Percentiles rank a stretch among this genome's conserved stretches.
Conservation (phyloP, 441 rosid species). For the Mallotus repandus region DNA sequence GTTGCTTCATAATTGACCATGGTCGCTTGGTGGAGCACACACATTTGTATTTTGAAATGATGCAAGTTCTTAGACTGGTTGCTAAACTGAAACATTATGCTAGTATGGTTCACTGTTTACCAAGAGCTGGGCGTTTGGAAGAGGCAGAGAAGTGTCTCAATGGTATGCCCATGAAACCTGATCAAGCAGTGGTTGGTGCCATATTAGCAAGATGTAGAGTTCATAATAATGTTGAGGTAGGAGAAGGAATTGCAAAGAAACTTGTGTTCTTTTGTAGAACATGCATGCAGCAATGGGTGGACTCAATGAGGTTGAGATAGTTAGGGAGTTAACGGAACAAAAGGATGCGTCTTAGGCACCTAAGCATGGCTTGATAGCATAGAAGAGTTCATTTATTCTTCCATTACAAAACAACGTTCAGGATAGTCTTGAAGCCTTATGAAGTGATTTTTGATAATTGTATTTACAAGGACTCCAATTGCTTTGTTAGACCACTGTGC, state of each 20-base stretch:
- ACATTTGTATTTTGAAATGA: conserved; percentile 36
- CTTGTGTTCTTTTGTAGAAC: conserved; percentile 51
- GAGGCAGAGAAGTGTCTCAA: conserved; percentile 52
- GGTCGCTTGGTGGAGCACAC: conserved; percentile 54
- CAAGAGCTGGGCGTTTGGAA: conserved; percentile 49
- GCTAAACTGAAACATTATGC: conserved; percentile 55
- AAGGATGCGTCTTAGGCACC: conserved; percentile 23
- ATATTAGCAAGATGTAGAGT: conserved; percentile 50
- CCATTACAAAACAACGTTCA: no score
- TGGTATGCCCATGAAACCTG: conserved; percentile 55
- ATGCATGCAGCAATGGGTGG: conserved; percentile 44
- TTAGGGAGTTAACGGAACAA: conserved; percentile 44
- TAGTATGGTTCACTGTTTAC: conserved; percentile 53
- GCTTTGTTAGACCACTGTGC: no score
- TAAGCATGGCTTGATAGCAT: conserved; percentile 44
- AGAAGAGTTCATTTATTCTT: neutral
- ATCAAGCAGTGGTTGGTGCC: conserved; percentile 53
- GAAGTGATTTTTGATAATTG: no score
- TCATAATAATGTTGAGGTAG: conserved; percentile 52
- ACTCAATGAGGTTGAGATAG: conserved; percentile 47
- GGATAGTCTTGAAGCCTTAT: no score
- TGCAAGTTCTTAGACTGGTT: conserved; percentile 36
- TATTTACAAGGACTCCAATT: no score
- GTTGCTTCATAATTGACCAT: conserved; percentile 19
- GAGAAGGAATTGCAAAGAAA: conserved; percentile 56